phyloP scores from a whole-genome alignment of 192 early-diverging fungal genomes.

The Helicostylum pulchrum region DNA sequence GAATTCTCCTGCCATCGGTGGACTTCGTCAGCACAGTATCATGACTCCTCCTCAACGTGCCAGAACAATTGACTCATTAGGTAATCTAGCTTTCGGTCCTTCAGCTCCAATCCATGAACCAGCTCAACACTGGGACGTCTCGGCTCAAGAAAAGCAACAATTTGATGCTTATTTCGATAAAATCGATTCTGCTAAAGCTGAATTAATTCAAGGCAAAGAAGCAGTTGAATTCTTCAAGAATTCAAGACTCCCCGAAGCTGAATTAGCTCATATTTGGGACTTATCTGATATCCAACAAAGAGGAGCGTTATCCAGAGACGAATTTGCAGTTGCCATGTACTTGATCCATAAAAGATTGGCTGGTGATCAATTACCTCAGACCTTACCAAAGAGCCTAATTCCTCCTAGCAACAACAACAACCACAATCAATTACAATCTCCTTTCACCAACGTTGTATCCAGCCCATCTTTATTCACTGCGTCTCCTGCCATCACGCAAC shows the following conservation, averaged over 20 bases:
- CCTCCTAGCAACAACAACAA: constrained; percentile 59
- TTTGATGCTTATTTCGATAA: constrained; percentile 75
- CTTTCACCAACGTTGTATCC: neutral
- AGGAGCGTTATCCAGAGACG: constrained; percentile 61
- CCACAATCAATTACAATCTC: constrained; percentile 20
- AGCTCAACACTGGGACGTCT: constrained; percentile 66
- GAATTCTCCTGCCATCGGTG: neutral
- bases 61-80: constrained; percentile 26
- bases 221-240: constrained; percentile 44
- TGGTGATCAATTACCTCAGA: constrained; percentile 50
- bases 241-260: constrained; percentile 32
- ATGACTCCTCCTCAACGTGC: constrained; percentile 30
- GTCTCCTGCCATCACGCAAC: neutral
- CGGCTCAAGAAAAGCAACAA: constrained; percentile 66
- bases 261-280: constrained; percentile 51
- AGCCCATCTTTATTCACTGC: neutral
- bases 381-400: constrained; percentile 52
- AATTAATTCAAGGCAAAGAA: constrained; percentile 61
- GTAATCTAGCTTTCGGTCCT: constrained; percentile 20
- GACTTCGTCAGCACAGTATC: constrained; percentile 29
- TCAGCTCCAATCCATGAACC: neutral
- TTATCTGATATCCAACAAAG: constrained; percentile 62
- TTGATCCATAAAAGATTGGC: constrained; percentile 62
- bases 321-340: constrained; percentile 82
- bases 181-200: constrained; percentile 61